Evolutionary conservation across 257 asterid genomes (phyloP), one percentile per base, ranked within the genome.

Genomic region (Lantana camara): DNA sequence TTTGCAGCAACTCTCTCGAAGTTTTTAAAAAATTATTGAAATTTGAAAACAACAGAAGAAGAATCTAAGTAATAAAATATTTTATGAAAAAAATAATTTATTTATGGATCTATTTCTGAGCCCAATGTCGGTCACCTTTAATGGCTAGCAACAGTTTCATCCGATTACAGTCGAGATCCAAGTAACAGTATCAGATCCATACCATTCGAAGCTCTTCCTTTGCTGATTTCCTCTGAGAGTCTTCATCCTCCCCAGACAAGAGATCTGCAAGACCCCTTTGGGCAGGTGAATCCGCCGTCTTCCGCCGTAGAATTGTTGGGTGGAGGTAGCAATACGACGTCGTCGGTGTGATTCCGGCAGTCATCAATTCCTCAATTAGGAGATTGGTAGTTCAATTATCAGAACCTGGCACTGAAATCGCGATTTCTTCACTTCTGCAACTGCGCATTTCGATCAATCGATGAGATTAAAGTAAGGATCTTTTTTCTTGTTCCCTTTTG

Each of bases 391-490:
- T 16, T 53, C 37, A 30, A 38, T 52, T 63, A 14, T 52, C 62
- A 20, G 68, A 13, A 45, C 32, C 7, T 48, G 20, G 29, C 48
- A 23, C 8, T 46, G 23, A 10, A 15, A 1, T n/a, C n/a, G 21
- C 61, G 34, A 51, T 19, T 38, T 64, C 30, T 20, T 20, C 34
- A 16, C 24, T 47, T 45, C 29, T 13, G 21, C 66, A n/a, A 55
- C 59, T 41, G 49, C 34, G 42, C 71, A 64, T 57, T 64, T 57
- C 56, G 30, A 46, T 38, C 35, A 27, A 22, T 35, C 41, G 50
- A 35, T 64, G 58, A 46, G n/a, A 57, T 40, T 42, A 27, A 57
- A 50, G 75, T 71, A 57, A 64, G 71, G 19, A 8, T 57, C 20
- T 57, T 9, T 40, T 16, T 14, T 40, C 49, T 16, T 22, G 7